Conservation (phyloP, 306 rosid species). For the Corylus americana region DNA sequence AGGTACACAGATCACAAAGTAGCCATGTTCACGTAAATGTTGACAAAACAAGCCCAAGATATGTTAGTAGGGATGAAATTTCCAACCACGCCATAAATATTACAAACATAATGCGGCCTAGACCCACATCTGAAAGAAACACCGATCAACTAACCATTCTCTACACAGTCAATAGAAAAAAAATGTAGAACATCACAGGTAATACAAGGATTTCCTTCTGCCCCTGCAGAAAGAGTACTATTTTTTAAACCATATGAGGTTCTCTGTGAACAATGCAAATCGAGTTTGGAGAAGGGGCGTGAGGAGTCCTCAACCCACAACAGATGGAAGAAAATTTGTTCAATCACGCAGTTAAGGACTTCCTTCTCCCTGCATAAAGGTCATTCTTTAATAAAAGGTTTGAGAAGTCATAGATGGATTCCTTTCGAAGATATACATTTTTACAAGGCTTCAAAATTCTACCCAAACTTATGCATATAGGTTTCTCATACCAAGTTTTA, state of each 20-base stretch:
- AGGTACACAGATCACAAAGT: constrained; percentile 30
- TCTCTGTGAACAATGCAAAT: neutral
- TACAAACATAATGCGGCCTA: neutral
- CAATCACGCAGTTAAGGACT: no score
- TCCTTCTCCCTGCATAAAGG: no score
- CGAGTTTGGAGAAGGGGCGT: no score
- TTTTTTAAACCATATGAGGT: neutral
- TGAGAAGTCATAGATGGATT: neutral
- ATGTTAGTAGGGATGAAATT: neutral
- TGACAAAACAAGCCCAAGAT: neutral
- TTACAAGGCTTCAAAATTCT: neutral
- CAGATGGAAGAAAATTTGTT: no score
- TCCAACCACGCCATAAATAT: neutral
- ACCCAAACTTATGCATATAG: constrained; percentile 13
- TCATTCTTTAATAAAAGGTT: neutral
- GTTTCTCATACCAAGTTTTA: constrained; percentile 80
- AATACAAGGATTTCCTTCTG: neutral
- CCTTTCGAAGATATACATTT: neutral
- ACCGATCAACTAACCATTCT: neutral
- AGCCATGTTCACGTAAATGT: constrained; percentile 21
- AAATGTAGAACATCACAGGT: neutral
- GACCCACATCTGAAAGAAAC: neutral
- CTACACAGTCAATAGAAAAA: neutral
- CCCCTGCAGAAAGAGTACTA: neutral
- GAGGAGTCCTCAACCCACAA: no score